These are phyloP conservation scores for Sugiyamaella grinbergsii DNA, from an alignment of 1,139 yeast genomes.

Conservation along the genomic window DNA sequence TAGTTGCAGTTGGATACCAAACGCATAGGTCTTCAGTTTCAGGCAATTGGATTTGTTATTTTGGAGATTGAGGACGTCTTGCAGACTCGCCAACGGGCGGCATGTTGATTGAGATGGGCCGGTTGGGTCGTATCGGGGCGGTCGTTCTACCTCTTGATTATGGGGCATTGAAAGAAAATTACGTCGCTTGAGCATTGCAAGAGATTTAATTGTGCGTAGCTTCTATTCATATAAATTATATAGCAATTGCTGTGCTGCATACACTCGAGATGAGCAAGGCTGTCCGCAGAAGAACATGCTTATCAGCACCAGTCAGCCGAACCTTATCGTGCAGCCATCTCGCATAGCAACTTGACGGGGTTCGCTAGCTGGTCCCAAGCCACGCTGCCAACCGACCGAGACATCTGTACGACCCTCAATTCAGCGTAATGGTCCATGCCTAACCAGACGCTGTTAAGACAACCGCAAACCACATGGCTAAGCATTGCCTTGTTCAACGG, in stretches of 20 bases:
- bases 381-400: not conserved
- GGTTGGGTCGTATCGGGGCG: not conserved
- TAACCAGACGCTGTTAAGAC: not conserved
- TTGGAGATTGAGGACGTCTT: slow-evolving; percentile 4
- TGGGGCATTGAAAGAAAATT: not conserved
- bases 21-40: slow-evolving; percentile 3
- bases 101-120: not conserved
- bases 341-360: not conserved
- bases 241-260: too few species aligned
- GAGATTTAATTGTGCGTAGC: too few species aligned
- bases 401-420: too few species aligned
- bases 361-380: not conserved
- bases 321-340: not conserved
- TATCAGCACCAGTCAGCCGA: not conserved
- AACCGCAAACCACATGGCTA: not conserved
- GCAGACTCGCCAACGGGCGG: slow-evolving; percentile 2
- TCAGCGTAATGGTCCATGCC: too few species aligned
- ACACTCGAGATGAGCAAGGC: too few species aligned
- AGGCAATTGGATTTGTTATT: slow-evolving; percentile 1
- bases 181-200: too few species aligned
- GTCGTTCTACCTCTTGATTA: not conserved
- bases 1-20: slow-evolving; percentile 11
- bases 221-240: too few species aligned
- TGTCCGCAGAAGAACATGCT: slow-evolving; percentile 1
- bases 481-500: not conserved